These are phyloP conservation scores for Grosmannia huntii DNA, from an alignment of 2,329 filamentous ascomycete species.

Conservation along the genomic window DNA sequence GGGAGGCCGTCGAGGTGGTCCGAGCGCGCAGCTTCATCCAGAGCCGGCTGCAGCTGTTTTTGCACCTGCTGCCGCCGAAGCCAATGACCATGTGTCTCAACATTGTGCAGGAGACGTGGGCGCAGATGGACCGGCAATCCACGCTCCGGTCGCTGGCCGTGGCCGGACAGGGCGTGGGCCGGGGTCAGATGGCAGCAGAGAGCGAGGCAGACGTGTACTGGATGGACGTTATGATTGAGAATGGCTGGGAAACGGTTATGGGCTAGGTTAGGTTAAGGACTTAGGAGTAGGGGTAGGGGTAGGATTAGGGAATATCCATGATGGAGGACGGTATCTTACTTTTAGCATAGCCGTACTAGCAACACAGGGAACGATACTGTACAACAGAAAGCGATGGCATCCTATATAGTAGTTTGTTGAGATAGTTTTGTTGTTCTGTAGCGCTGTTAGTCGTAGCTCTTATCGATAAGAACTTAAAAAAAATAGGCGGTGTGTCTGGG, in stretches of 20 bases:
- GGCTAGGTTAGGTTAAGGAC: too few species aligned
- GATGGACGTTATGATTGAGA: slow-evolving; percentile 44
- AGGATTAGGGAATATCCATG: too few species aligned
- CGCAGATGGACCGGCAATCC: slow-evolving; percentile 26
- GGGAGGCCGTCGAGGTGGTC: slow-evolving; percentile 29
- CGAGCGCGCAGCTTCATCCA: slow-evolving; percentile 34
- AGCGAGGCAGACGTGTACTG: slow-evolving; percentile 33
- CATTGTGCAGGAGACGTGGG: slow-evolving; percentile 40
- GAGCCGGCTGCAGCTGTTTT: slow-evolving; percentile 29
- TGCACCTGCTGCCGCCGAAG: slow-evolving; percentile 34
- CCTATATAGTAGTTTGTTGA: too few species aligned
- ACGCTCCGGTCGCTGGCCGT: neutral
- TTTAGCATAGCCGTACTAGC: neutral
- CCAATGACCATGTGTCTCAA: slow-evolving; percentile 35
- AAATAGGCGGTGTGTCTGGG: slow-evolving; percentile 5
- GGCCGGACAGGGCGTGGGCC: neutral
- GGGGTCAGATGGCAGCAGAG: slow-evolving; percentile 9
- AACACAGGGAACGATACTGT: too few species aligned
- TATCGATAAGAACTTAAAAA: slow-evolving; percentile 6
- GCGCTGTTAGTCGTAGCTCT: neutral
- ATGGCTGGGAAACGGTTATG: slow-evolving; percentile 35
- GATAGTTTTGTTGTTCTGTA: too few species aligned
- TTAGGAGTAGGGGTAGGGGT: too few species aligned
- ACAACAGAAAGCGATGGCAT: too few species aligned
- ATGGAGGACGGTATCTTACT: too few species aligned